These are phyloP conservation scores for Penicillium sumatraense DNA, from an alignment of 2,329 filamentous ascomycete species.

Conservation along the genomic window DNA sequence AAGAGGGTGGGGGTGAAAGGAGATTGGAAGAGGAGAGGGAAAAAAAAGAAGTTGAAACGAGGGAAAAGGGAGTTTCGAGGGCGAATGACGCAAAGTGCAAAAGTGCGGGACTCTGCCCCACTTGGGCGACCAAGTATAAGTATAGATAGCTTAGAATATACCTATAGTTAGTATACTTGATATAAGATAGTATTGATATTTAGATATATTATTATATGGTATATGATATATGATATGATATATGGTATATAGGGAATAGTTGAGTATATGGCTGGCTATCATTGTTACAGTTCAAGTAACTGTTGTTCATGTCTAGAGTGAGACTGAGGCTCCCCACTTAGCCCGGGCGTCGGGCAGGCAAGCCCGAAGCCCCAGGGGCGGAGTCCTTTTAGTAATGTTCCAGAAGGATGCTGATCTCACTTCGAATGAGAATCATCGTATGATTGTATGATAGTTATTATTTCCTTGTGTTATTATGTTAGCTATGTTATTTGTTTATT, in stretches of 20 bases:
- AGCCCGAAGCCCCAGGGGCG: background rate
- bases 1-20: background rate
- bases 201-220: no score
- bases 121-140: background rate
- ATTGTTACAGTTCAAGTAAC: no score
- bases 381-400: background rate
- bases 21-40: constrained; percentile 6
- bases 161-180: no score
- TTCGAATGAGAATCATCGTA: background rate
- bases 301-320: background rate
- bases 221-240: background rate
- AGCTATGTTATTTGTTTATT: no score
- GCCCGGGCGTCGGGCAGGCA: background rate
- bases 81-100: constrained; percentile 3
- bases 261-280: no score
- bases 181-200: no score
- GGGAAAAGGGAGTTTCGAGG: constrained; percentile 1
- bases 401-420: background rate
- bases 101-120: background rate
- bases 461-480: no score
- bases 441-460: background rate
- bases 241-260: background rate
- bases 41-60: constrained; percentile 8
- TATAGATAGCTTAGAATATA: no score
- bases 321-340: background rate